Evolutionary conservation across 179 eudicot genomes (phyloP).

Genomic region (Camellia oleifera): DNA sequence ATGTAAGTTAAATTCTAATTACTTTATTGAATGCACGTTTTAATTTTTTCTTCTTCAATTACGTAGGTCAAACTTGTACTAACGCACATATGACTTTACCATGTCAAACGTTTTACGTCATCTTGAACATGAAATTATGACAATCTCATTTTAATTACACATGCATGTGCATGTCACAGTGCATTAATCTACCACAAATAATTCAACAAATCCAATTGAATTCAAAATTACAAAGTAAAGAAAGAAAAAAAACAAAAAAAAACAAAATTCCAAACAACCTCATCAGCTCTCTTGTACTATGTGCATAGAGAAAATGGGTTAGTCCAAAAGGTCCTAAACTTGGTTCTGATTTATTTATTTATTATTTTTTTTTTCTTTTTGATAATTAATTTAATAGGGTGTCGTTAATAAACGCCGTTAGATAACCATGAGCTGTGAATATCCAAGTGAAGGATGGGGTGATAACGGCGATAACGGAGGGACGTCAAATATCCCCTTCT

Average conservation of each 20-base stretch:
- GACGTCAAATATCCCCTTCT: conserved; percentile 10
- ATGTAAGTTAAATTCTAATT: too few species aligned
- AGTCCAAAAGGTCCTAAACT: neutral
- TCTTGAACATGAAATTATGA: too few species aligned
- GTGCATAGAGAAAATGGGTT: neutral
- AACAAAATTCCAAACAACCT: neutral
- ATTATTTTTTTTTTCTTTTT: neutral
- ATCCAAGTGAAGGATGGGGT: neutral
- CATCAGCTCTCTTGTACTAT: too few species aligned
- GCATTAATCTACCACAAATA: neutral
- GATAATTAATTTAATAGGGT: too few species aligned
- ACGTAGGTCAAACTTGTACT: too few species aligned
- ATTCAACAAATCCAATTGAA: neutral
- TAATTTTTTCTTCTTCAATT: too few species aligned
- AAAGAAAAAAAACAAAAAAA: neutral
- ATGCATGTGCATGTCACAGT: neutral
- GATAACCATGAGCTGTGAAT: conserved; percentile 1
- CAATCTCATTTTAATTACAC: too few species aligned
- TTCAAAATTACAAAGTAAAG: neutral
- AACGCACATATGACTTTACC: too few species aligned
- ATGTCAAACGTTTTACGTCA: too few species aligned
- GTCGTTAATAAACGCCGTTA: neutral
- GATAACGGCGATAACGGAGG: conserved; percentile 12
- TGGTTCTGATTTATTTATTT: neutral
- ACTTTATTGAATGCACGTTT: too few species aligned